Conservation (phyloP, 768 basidiomycete genomes). For the Exidia glandulosa region DNA sequence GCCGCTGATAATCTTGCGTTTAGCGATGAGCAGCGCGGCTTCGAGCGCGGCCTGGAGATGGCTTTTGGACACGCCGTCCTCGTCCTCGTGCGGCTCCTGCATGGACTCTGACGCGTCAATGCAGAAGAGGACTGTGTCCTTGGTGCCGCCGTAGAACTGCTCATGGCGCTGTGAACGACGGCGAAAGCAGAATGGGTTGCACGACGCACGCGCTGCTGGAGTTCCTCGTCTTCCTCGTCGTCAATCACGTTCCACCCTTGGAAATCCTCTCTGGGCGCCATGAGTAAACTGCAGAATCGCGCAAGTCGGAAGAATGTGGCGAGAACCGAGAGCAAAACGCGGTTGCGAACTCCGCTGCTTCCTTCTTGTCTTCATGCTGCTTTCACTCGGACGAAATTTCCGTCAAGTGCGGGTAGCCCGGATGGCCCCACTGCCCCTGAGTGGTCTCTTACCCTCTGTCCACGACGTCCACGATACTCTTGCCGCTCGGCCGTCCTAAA, state of each 20-base stretch:
- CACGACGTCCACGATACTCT: too few species aligned
- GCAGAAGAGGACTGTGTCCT: slow-evolving; percentile 87
- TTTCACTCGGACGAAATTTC: too few species aligned
- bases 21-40: slow-evolving; percentile 76
- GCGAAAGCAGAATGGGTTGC: slow-evolving; percentile 1
- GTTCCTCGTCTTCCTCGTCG: slow-evolving; percentile 74
- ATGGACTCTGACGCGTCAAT: slow-evolving; percentile 91
- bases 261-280: slow-evolving; percentile 45
- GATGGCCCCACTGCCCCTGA: too few species aligned
- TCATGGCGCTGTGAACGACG: too few species aligned
- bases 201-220: slow-evolving; percentile 53
- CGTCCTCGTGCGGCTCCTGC: slow-evolving; percentile 59
- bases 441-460: too few species aligned
- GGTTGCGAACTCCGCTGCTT: too few species aligned
- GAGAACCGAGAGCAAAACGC: too few species aligned
- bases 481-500: too few species aligned
- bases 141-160: slow-evolving; percentile 60
- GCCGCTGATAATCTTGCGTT: slow-evolving; percentile 79
- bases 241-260: slow-evolving; percentile 75
- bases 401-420: too few species aligned
- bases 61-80: slow-evolving; percentile 52
- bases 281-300: too few species aligned
- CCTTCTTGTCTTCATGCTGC: too few species aligned
- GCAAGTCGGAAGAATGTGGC: too few species aligned
- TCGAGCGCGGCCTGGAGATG: slow-evolving; percentile 73